Base-by-base conservation (phyloP, 1,284 basidiomycete genomes). In the Ceratobasidium sp. region DNA sequence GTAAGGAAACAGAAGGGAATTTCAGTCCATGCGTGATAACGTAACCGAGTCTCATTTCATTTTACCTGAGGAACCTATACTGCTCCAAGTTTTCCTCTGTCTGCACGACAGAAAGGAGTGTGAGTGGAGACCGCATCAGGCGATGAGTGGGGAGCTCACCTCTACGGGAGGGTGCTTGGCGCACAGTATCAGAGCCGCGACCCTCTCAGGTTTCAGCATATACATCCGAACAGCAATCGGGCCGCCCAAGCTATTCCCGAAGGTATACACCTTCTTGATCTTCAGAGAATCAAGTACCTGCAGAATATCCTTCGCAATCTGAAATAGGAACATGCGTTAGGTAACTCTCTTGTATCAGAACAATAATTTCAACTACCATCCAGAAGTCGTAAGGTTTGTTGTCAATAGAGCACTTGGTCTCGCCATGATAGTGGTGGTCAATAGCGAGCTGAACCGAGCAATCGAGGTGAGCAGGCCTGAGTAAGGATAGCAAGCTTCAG, bases 381-480 rank as follows among this genome's bases (percentile, higher is more conserved):
- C 62, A 39, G 23, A 75, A 75, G 45, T 76, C 75, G 32, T 76
- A 76, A 14, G 75, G 72, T 57, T 67, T 64, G 34, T 73, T 72
- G 41, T 76, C 75, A 21, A 76, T 52, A 34, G 45, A 23, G 26
- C 45, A 70, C 43, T 74, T 73, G 10, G 75, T 75, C 59, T 72
- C 72, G 28, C 75, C 75, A 65, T 75, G 75, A 39, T 76, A 73
- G 53, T 76, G 75, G 45, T 76, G 75, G 59, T 76, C 75, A 16
- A 76, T 71, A 6, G 72, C 70, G 16, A 75, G 64, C 64, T 67
- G 32, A 9, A 16, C 12, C 26, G 45, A 28, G 61, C 34, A 32
- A 64, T 23, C 32, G 46, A 32, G 32, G 46, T 64, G 30, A 50
- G 32, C 16, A 23, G 18, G 30, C 14, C n/a, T 18, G 16, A 21